These are phyloP conservation scores for Kazachstania kunashirensis DNA, from an alignment of 805 yeast genomes.

Conservation along the genomic window DNA sequence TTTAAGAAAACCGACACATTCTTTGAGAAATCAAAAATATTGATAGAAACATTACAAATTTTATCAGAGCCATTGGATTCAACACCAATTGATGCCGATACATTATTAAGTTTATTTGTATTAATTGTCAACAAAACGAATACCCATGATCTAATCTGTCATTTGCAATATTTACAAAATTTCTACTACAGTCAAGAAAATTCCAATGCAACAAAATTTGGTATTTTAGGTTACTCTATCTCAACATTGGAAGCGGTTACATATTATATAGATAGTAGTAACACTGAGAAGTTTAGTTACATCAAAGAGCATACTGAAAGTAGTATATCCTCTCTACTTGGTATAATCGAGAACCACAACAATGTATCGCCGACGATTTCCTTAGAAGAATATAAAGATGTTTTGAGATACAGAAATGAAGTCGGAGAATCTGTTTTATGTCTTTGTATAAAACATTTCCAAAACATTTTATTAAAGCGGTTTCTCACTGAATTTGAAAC, in stretches of 20 bases:
- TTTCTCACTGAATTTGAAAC: constrained; percentile 38
- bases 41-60: constrained; percentile 43
- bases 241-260: constrained; percentile 80
- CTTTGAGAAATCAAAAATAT: constrained; percentile 37
- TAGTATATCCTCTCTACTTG: constrained; percentile 15
- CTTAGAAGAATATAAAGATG: constrained; percentile 7
- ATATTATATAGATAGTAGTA: constrained; percentile 32
- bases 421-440: constrained; percentile 66
- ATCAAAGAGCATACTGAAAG: constrained; percentile 1
- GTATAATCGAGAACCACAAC: constrained; percentile 29
- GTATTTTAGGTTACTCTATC: constrained; percentile 63
- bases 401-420: constrained; percentile 34
- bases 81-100: constrained; percentile 62
- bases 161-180: constrained; percentile 53
- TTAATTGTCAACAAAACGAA: constrained; percentile 59
- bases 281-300: not conserved
- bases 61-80: constrained; percentile 34
- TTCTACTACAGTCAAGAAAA: constrained; percentile 35
- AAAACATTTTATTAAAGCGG: constrained; percentile 36
- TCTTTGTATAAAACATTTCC: constrained; percentile 46
- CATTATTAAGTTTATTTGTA: constrained; percentile 60
- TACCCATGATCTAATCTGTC: constrained; percentile 49
- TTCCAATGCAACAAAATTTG: constrained; percentile 37
- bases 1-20: constrained; percentile 40
- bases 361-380: not conserved